These are phyloP conservation scores for Austroboletus eburneus DNA, from an alignment of 768 basidiomycete species.

Conservation along the genomic window DNA sequence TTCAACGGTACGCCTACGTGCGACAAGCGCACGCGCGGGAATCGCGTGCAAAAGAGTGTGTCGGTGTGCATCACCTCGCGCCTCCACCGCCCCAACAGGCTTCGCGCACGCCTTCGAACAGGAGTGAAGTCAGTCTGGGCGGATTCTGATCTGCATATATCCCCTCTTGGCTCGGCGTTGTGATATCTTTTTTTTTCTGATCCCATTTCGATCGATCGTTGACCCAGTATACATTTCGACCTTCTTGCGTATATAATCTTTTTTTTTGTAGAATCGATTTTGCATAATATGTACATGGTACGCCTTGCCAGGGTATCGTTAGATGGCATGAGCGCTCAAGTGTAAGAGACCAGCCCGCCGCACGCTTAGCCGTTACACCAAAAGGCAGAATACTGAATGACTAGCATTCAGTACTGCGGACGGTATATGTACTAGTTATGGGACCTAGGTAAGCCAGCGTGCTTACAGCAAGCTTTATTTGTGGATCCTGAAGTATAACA, in stretches of 20 bases:
- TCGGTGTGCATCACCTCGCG: conserved; percentile 25
- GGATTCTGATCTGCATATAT: conserved; percentile 23
- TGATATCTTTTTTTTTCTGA: not conserved
- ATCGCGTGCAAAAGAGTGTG: conserved; percentile 31
- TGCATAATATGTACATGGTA: conserved; percentile 2
- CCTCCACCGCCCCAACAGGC: conserved; percentile 28
- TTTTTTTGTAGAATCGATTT: not conserved
- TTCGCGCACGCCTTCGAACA: conserved; percentile 42
- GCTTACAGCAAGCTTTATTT: too few species aligned
- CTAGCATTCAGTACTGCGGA: too few species aligned
- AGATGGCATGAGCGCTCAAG: too few species aligned
- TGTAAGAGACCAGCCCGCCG: too few species aligned
- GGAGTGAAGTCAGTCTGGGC: conserved; percentile 42
- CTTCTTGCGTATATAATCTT: conserved; percentile 25
- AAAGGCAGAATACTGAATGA: too few species aligned
- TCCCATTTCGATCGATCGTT: conserved; percentile 4
- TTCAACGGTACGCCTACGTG: conserved; percentile 85
- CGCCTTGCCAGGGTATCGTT: not conserved
- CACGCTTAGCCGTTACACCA: too few species aligned
- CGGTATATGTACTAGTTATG: too few species aligned
- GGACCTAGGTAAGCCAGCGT: too few species aligned
- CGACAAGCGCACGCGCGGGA: conserved; percentile 75
- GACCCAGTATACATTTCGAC: conserved; percentile 17
- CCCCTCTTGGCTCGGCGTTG: too few species aligned
- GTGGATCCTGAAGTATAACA: too few species aligned